A percentile compares a stretch with the other conserved stretches of the same genome.
Evolutionary conservation across 805 yeast species (phyloP).

Genomic region (Yarrowia sp.): DNA sequence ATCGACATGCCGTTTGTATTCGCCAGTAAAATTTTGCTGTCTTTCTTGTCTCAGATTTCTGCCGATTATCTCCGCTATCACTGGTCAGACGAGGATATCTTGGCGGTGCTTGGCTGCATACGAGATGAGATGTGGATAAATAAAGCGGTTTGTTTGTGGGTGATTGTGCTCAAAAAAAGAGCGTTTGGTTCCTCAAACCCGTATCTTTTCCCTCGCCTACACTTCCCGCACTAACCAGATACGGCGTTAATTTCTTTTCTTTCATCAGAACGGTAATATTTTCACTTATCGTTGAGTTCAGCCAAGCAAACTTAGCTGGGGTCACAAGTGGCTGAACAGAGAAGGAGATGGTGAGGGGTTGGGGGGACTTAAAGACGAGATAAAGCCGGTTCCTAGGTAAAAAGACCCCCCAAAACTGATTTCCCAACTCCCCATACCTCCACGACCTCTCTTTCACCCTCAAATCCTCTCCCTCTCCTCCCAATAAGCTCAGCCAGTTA

Average conservation of each 20-base stretch:
- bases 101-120: slow-evolving; percentile 5
- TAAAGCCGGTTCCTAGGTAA: neutral
- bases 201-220: neutral
- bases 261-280: neutral
- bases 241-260: neutral
- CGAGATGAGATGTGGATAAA: neutral
- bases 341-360: no score
- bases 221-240: neutral
- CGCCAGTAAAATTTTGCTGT: neutral
- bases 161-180: no score
- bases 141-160: no score
- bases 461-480: no score
- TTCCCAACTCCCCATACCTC: neutral
- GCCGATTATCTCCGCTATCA: neutral
- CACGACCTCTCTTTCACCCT: neutral
- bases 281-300: slow-evolving; percentile 2
- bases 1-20: neutral
- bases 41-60: neutral
- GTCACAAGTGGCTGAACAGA: no score
- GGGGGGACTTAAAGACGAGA: no score
- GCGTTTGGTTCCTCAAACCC: no score
- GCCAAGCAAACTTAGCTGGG: neutral
- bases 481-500: neutral
- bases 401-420: neutral
- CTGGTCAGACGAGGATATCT: neutral